These are phyloP conservation scores for Acanthamoeba sp. DNA, from an alignment of 208 protist species.

Conservation along the genomic window DNA sequence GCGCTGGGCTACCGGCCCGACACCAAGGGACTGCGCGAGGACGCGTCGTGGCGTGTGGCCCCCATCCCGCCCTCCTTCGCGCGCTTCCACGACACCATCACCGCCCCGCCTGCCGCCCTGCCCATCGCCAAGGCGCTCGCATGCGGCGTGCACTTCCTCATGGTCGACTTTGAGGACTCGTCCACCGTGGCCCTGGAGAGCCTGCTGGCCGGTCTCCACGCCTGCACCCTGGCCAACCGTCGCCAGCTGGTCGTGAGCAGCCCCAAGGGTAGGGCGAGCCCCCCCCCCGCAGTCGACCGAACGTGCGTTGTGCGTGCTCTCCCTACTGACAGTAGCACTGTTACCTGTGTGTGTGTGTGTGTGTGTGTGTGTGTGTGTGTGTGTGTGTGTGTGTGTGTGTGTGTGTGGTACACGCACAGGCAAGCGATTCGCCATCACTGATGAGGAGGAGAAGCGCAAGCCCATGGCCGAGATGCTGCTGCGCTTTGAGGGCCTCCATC, in stretches of 20 bases:
- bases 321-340: background rate
- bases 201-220: constrained; percentile 37
- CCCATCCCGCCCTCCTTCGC: constrained; percentile 36
- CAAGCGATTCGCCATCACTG: background rate
- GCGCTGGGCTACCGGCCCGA: constrained; percentile 60
- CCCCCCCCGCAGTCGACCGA: background rate
- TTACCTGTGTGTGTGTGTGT: background rate
- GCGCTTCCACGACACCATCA: constrained; percentile 70
- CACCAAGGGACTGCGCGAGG: constrained; percentile 31
- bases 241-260: background rate
- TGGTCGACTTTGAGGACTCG: constrained; percentile 74
- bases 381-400: too few species aligned
- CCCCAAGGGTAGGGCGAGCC: background rate
- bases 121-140: constrained; percentile 58
- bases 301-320: background rate
- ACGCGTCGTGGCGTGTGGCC: constrained; percentile 35
- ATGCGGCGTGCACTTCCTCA: constrained; percentile 59
- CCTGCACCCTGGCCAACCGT: constrained; percentile 33
- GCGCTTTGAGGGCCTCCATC: constrained; percentile 55
- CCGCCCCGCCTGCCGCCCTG: background rate
- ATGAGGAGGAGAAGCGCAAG: background rate
- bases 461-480: constrained; percentile 56
- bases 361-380: background rate
- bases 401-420: too few species aligned
- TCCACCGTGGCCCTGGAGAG: constrained; percentile 59